These are phyloP conservation scores for Hypoxylon lenormandii DNA, from an alignment of 495 filamentous ascomycete species.

Conservation along the genomic window DNA sequence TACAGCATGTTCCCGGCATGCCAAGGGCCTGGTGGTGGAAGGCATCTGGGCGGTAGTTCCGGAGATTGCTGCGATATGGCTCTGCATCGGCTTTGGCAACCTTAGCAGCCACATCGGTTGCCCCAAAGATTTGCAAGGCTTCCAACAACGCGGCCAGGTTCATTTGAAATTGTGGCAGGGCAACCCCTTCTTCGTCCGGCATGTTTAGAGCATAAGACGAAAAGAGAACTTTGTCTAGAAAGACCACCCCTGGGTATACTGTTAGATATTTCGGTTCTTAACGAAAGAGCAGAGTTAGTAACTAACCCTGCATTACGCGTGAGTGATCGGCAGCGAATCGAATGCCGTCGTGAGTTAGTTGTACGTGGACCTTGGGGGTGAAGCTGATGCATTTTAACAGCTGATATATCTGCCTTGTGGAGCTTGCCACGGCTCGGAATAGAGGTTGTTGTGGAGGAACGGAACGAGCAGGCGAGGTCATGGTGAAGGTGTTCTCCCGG, in stretches of 20 bases:
- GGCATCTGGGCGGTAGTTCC: slow-evolving; percentile 70
- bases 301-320: slow-evolving; percentile 81
- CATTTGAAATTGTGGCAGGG: slow-evolving; percentile 75
- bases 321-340: slow-evolving; percentile 87
- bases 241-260: slow-evolving; percentile 71
- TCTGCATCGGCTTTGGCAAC: slow-evolving; percentile 66
- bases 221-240: slow-evolving; percentile 87
- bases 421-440: slow-evolving; percentile 86
- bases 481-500: slow-evolving; percentile 10
- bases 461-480: slow-evolving; percentile 25
- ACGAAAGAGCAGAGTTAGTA: background rate
- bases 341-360: slow-evolving; percentile 83
- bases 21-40: slow-evolving; percentile 82
- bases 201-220: slow-evolving; percentile 75
- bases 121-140: slow-evolving; percentile 91
- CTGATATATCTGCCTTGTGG: slow-evolving; percentile 87
- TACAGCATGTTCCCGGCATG: slow-evolving; percentile 81
- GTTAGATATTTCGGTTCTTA: slow-evolving; percentile 11
- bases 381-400: slow-evolving; percentile 90
- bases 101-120: slow-evolving; percentile 71
- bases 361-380: slow-evolving; percentile 80
- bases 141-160: slow-evolving; percentile 89
- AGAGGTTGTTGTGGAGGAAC: slow-evolving; percentile 60
- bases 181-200: slow-evolving; percentile 51
- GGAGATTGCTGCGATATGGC: slow-evolving; percentile 65